phyloP scores from a whole-genome alignment of 2,329 filamentous ascomycete genomes.

The Paraconiothyrium brasiliense region DNA sequence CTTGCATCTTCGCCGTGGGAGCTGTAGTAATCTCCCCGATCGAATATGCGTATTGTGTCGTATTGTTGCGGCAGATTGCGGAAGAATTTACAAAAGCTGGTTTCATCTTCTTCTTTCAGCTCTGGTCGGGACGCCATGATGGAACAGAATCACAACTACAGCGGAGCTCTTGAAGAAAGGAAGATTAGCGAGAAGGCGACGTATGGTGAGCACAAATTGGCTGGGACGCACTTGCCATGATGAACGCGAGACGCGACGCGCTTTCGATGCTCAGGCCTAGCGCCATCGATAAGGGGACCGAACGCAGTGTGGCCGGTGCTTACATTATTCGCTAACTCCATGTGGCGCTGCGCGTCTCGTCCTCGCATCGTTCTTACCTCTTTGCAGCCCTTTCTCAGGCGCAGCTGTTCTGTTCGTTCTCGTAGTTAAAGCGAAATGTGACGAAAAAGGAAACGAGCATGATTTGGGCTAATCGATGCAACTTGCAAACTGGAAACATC shows the following conservation, averaged over 20 bases:
- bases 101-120: slow-evolving; percentile 87
- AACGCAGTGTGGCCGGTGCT: neutral
- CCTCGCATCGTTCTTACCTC: too few relatives aligned
- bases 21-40: slow-evolving; percentile 94
- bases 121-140: slow-evolving; percentile 66
- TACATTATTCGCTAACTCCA: too few relatives aligned
- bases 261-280: slow-evolving; percentile 15
- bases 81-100: slow-evolving; percentile 96
- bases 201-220: neutral
- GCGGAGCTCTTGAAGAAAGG: neutral
- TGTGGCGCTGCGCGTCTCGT: too few relatives aligned
- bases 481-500: too few relatives aligned
- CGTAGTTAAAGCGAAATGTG: too few relatives aligned
- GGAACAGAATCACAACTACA: slow-evolving; percentile 10
- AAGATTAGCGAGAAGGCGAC: neutral
- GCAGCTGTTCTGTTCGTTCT: too few relatives aligned
- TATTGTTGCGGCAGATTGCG: slow-evolving; percentile 79
- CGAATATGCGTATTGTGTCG: slow-evolving; percentile 88
- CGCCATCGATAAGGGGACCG: slow-evolving; percentile 2
- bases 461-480: too few relatives aligned
- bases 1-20: slow-evolving; percentile 87
- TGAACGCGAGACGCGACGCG: slow-evolving; percentile 26
- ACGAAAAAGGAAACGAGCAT: too few relatives aligned
- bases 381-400: too few relatives aligned
- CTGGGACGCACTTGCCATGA: slow-evolving; percentile 13